Conservation (phyloP, 2,329 filamentous ascomycete species). For the Cyphellophora europaea region DNA sequence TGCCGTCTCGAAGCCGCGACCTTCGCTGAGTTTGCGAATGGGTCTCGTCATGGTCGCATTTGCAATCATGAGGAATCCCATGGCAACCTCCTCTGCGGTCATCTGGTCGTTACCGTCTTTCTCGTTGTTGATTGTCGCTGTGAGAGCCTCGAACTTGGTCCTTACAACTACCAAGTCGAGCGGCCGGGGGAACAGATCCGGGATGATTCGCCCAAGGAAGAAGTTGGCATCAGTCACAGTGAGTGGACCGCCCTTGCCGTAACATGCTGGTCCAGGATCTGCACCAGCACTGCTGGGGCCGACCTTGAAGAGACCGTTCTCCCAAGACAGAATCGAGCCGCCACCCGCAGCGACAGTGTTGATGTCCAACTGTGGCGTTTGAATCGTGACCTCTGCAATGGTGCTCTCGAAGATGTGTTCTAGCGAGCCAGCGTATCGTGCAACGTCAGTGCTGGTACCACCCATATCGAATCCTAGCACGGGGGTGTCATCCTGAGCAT, state of each 20-base stretch:
- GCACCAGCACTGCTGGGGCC: conserved; percentile 83
- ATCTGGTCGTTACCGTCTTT: conserved; percentile 19
- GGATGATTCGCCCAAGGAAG: conserved; percentile 59
- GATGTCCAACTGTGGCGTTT: conserved; percentile 76
- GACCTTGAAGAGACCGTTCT: conserved; percentile 78
- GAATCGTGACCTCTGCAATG: conserved; percentile 74
- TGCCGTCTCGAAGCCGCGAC: conserved; percentile 20
- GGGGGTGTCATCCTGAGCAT: conserved; percentile 62
- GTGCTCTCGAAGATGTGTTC: conserved; percentile 84
- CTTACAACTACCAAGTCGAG: conserved; percentile 33
- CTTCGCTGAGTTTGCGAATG: conserved; percentile 21
- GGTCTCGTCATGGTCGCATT: conserved; percentile 32
- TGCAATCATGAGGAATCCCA: conserved; percentile 33
- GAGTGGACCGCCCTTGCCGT: conserved; percentile 77
- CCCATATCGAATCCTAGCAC: conserved; percentile 92
- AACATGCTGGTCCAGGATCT: conserved; percentile 83
- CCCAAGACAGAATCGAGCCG: conserved; percentile 56
- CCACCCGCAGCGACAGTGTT: conserved; percentile 73
- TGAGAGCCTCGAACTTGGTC: conserved; percentile 33
- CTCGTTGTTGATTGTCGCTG: conserved; percentile 31
- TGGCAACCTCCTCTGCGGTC: conserved; percentile 27
- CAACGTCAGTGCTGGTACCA: conserved; percentile 77
- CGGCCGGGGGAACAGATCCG: conserved; percentile 76
- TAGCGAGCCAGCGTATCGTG: conserved; percentile 68
- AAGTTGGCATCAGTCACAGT: conserved; percentile 93